A percentile compares a stretch with the other conserved stretches of the same genome.
These are phyloP conservation scores for Pythium plurisporium DNA, from an alignment of 352 stramenopile species.

Conservation along the genomic window DNA sequence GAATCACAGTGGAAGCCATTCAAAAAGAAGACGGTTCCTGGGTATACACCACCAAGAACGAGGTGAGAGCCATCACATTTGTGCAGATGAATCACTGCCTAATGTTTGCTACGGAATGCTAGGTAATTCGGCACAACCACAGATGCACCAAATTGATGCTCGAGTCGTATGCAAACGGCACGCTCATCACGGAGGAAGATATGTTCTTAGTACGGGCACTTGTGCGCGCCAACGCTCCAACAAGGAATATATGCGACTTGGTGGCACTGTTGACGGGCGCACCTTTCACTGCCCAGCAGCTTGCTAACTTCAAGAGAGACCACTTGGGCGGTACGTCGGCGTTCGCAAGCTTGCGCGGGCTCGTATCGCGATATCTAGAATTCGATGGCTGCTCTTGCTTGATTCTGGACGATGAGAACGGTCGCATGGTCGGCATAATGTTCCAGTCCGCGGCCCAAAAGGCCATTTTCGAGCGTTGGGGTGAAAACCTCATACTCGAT, in stretches of 20 bases:
- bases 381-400: neutral
- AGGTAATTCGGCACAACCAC: neutral
- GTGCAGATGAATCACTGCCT: neutral
- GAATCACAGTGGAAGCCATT: neutral
- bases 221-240: neutral
- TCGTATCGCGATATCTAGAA: neutral
- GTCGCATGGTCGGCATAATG: constrained; percentile 1
- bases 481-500: constrained; percentile 19
- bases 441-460: constrained; percentile 14
- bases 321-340: neutral
- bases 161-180: neutral
- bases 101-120: neutral
- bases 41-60: neutral
- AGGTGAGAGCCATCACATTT: neutral
- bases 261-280: neutral
- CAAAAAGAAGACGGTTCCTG: neutral
- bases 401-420: constrained; percentile 1
- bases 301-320: constrained; percentile 3
- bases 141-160: neutral
- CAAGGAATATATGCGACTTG: neutral
- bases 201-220: neutral
- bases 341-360: neutral
- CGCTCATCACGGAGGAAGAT: neutral
- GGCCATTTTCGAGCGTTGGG: constrained; percentile 11
- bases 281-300: neutral